A percentile compares a stretch with the other conserved stretches of the same genome.
Conservation (phyloP, 2,329 filamentous ascomycete genomes). For the Pseudopithomyces maydicus region DNA sequence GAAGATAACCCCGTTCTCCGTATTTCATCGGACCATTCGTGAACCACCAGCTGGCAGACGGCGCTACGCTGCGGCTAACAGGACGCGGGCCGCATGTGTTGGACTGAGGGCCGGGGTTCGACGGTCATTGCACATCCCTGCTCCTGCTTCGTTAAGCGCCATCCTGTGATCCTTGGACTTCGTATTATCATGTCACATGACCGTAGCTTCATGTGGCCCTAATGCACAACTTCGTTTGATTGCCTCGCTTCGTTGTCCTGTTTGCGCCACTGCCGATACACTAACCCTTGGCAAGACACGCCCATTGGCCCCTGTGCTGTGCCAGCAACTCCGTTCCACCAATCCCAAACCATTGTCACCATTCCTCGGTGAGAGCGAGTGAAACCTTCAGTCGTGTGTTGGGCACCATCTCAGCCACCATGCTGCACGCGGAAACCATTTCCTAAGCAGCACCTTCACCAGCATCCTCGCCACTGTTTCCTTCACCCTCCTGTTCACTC, state of each 20-base stretch:
- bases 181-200: slow-evolving; percentile 16
- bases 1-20: background rate
- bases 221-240: slow-evolving; percentile 14
- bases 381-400: slow-evolving; percentile 2
- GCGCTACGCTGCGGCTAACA: slow-evolving; percentile 12
- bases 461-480: slow-evolving; percentile 21
- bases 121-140: slow-evolving; percentile 11
- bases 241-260: slow-evolving; percentile 17
- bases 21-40: background rate
- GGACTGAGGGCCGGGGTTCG: slow-evolving; percentile 14
- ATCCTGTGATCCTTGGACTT: slow-evolving; percentile 2
- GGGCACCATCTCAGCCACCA: slow-evolving; percentile 7
- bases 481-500: slow-evolving; percentile 34
- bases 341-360: slow-evolving; percentile 16
- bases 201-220: slow-evolving; percentile 15
- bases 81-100: slow-evolving; percentile 18
- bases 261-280: slow-evolving; percentile 24
- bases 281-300: slow-evolving; percentile 14
- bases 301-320: slow-evolving; percentile 31
- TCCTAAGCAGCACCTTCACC: slow-evolving; percentile 13
- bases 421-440: slow-evolving; percentile 23
- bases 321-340: slow-evolving; percentile 22
- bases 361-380: slow-evolving; percentile 7
- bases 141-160: slow-evolving; percentile 2
- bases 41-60: slow-evolving; percentile 6